Evolutionary conservation across 176 grass and related monocot species (phyloP).

Genomic region (Musa beccarii): DNA sequence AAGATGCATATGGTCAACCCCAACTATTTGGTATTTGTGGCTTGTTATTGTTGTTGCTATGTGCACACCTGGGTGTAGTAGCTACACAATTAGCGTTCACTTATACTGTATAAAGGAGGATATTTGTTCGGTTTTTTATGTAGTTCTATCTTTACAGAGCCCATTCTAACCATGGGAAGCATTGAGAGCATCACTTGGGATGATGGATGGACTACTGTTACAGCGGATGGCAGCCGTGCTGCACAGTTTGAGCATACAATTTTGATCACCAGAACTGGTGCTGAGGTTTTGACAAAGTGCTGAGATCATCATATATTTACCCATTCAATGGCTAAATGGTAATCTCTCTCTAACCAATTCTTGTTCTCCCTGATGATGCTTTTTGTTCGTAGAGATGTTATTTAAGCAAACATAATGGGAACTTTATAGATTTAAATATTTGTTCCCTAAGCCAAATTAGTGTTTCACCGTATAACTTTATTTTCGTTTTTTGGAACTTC

Average conservation of each 20-base stretch:
- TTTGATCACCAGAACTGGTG: slow-evolving; percentile 55
- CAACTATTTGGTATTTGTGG: no score
- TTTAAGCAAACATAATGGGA: neutral
- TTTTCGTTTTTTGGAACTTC: neutral
- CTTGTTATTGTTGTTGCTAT: no score
- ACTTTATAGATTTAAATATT: no score
- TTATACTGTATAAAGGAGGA: no score
- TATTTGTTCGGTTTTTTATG: no score
- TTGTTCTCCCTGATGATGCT: neutral
- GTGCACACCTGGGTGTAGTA: no score
- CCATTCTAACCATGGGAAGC: slow-evolving; percentile 66
- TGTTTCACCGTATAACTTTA: neutral
- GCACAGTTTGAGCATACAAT: slow-evolving; percentile 91
- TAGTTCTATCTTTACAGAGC: slow-evolving; percentile 27
- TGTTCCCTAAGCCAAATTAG: neutral
- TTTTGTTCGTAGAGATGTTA: neutral
- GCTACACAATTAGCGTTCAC: no score
- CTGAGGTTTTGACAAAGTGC: slow-evolving; percentile 74
- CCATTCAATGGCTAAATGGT: neutral
- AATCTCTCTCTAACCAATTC: neutral
- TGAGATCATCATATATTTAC: slow-evolving; percentile 9
- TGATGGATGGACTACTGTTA: slow-evolving; percentile 76
- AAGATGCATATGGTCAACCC: no score
- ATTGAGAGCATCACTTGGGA: slow-evolving; percentile 59
- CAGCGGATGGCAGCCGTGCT: slow-evolving; percentile 59